Evolutionary conservation across 2,329 filamentous ascomycete genomes (phyloP), one percentile per base, ranked within the genome.

Genomic region (Leptographium flavum): DNA sequence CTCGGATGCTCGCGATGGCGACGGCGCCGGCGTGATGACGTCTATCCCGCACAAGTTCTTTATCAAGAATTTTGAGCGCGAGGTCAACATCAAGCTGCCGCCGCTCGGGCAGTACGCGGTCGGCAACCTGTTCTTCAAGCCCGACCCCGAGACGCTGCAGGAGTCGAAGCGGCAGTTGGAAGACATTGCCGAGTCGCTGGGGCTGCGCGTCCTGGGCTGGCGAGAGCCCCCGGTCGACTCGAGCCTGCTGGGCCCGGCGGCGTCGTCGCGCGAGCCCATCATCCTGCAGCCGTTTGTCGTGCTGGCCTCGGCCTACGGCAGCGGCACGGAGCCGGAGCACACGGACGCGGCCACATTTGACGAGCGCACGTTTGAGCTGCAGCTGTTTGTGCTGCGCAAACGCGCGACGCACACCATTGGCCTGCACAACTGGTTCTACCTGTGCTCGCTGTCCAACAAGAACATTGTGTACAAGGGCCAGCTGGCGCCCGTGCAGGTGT

Each of bases 401-500:
- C 84, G 87, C 57, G 83, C 88, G 45, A 94, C 88, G 40, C 87
- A 95, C 69, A 83, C 87, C 57, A 92, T 95, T 60, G 88, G 90
- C 49, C 75, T 95, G 46, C 87, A 93, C 66, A 95, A 95, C 65
- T 96, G 90, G 90, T 96, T 96, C 73, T 96, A 96, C 64, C 73
- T 96, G 48, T 96, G 90, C 74, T 94, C 87, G 42, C 69, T 96
- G 54, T 92, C 81, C 64, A 95, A 94, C 79, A 88, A 88, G 68
- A 96, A 96, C 70, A 96, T 96, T 66, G 86, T 96, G 49, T 96
- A 96, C 76, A 96, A 96, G 74, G 90, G 90, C 52, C 92, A 96
- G 63, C 73, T 96, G 53, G 83, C 90, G 38, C 90, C 90, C 22
- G 79, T 90, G 27, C 90, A 96, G 70, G 90, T 96, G 43, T 96